Base-by-base conservation (phyloP, 192 early-diverging fungal genomes). In the Pilobolus umbonatus region DNA sequence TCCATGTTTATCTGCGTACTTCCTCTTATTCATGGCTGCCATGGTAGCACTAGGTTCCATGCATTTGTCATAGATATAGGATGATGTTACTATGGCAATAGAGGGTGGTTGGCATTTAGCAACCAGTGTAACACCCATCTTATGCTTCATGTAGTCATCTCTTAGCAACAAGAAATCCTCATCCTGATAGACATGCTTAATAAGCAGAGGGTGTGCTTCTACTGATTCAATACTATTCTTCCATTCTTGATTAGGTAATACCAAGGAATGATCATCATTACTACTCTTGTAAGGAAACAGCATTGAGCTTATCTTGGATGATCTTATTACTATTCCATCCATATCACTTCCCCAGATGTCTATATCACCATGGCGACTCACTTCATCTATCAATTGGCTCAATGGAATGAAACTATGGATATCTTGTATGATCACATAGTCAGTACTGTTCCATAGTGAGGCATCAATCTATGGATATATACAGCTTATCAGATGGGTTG, bases 21-120 rank as follows among this genome's bases (percentile, higher is more conserved):
- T 10, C 4, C 80, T 70, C 60, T 82, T 82, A 54, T 82, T 82
- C 14, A 73, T 66, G 3, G 77, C 77, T 9, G 75, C 52, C 10
- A 39, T 59, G 1, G 66, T 47, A 0, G 73, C 72, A 21, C 71
- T 69, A 21, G 67, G 64, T 24, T 75, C 60, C 77, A 79, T 79
- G 45, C 77, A 79, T 34, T 69, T 65, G 34, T 82, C 67, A 2
- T 65, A 59, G 15, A 79, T 70, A 47, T 69, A 82, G 12, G 77
- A 79, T 11, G 77, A 77, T 15, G 80, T 79, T 34, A 77, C 42
- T 12, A 82, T 45, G 0, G 71, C 80, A 26, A 77, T 64, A n/a
- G n/a, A n/a, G n/a, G n/a, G n/a, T n/a, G n/a, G n/a, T n/a, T n/a
- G n/a, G n/a, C n/a, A n/a, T n/a, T n/a, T n/a, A n/a, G n/a, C n/a